A percentile compares a stretch with the other conserved stretches of the same genome.
phyloP scores from a whole-genome alignment of 306 rosid genomes.

The Arachis stenosperma region DNA sequence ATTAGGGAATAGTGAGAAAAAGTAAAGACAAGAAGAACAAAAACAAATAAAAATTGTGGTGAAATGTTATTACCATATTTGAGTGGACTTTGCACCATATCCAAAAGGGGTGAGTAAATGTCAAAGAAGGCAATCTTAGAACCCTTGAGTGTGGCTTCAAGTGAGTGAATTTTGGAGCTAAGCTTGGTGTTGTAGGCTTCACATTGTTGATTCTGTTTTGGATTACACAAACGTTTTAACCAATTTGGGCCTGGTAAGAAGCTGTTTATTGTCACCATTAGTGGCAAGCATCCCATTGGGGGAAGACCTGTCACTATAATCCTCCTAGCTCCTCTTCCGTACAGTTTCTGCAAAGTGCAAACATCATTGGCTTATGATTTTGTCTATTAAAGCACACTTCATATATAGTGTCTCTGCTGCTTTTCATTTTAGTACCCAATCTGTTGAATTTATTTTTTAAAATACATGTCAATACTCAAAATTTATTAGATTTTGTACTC shows the following conservation, averaged over 20 bases:
- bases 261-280: conserved; percentile 35
- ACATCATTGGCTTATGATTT: neutral
- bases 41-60: neutral
- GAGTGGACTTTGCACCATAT: conserved; percentile 38
- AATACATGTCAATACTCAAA: too few relatives aligned
- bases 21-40: too few relatives aligned
- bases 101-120: conserved; percentile 36
- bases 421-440: too few relatives aligned
- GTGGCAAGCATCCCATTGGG: conserved; percentile 47
- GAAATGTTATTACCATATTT: conserved; percentile 37
- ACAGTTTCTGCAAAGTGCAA: conserved; percentile 13
- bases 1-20: too few relatives aligned
- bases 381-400: neutral
- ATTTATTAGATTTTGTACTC: too few relatives aligned
- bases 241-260: conserved; percentile 8
- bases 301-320: conserved; percentile 46
- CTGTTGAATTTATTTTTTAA: too few relatives aligned
- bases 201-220: conserved; percentile 27
- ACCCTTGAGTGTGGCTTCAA: conserved; percentile 18
- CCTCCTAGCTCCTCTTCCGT: conserved; percentile 34
- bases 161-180: conserved; percentile 3
- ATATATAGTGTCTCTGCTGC: too few relatives aligned
- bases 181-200: conserved; percentile 46
- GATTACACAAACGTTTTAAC: conserved; percentile 35
- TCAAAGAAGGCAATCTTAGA: conserved; percentile 39